phyloP scores from a whole-genome alignment of 192 early-diverging fungal species.

The Haplosporangium gracile region DNA sequence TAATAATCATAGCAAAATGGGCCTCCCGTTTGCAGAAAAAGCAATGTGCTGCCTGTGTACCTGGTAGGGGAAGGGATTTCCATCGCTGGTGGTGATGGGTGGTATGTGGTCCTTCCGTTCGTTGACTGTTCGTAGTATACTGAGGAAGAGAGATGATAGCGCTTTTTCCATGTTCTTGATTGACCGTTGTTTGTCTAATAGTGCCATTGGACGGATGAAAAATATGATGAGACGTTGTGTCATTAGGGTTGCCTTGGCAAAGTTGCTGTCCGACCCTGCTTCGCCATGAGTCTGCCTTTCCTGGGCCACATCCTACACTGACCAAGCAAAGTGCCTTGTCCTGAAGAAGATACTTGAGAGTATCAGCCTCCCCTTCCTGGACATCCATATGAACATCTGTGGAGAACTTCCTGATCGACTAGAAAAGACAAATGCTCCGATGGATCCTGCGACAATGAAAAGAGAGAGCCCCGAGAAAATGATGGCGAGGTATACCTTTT shows the following conservation, averaged over 20 bases:
- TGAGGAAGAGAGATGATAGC: constrained; percentile 60
- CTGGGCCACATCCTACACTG: too few relatives aligned
- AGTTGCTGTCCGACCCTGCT: background rate
- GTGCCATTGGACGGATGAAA: background rate
- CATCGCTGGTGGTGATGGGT: constrained; percentile 69
- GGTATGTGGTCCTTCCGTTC: constrained; percentile 77
- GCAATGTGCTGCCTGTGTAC: constrained; percentile 24
- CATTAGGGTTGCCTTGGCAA: background rate
- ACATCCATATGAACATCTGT: too few relatives aligned
- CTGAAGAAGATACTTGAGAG: too few relatives aligned
- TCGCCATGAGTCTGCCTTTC: background rate
- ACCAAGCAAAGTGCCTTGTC: too few relatives aligned
- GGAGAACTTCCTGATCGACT: too few relatives aligned
- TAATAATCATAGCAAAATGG: too few relatives aligned
- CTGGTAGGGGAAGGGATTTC: constrained; percentile 74
- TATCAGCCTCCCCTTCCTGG: too few relatives aligned
- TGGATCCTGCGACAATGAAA: too few relatives aligned
- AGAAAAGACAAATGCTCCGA: too few relatives aligned
- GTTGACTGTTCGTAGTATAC: constrained; percentile 68
- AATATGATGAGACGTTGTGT: background rate
- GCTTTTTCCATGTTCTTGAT: constrained; percentile 61
- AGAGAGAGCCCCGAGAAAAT: background rate
- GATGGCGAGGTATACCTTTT: constrained; percentile 47
- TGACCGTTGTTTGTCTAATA: constrained; percentile 60
- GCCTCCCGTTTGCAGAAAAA: too few relatives aligned